These are phyloP conservation scores for Ananas comosus DNA, from an alignment of 176 grass and related monocot genomes.

Conservation along the genomic window DNA sequence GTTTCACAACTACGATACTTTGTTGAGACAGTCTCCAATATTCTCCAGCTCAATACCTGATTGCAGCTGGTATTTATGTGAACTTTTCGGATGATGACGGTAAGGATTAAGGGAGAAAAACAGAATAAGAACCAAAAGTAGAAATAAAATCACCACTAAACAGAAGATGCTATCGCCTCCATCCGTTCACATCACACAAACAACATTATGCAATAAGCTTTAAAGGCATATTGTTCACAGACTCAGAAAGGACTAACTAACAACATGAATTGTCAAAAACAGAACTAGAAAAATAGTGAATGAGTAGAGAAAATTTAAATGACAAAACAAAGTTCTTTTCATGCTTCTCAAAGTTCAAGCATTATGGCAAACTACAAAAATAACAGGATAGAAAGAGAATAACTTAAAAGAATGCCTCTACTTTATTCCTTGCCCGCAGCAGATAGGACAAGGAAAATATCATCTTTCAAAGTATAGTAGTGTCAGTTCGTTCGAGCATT, in stretches of 20 bases:
- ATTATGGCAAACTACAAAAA: constrained; percentile 49
- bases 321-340: constrained; percentile 32
- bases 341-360: constrained; percentile 50
- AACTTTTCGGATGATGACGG: neutral
- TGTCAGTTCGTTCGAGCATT: constrained; percentile 22
- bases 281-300: constrained; percentile 7
- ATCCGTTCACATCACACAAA: neutral
- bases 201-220: neutral
- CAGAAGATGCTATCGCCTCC: neutral
- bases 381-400: constrained; percentile 49
- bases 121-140: neutral
- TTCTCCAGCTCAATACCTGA: neutral
- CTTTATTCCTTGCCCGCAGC: constrained; percentile 40
- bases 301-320: constrained; percentile 20
- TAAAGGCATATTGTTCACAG: neutral
- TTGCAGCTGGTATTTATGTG: neutral
- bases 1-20: neutral
- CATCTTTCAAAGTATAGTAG: constrained; percentile 23
- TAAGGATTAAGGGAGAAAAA: neutral
- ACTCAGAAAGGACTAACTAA: too few relatives aligned
- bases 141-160: neutral
- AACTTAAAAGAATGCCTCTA: constrained; percentile 31
- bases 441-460: constrained; percentile 47
- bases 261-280: neutral
- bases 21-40: neutral